Evolutionary conservation across 345 rosid species (phyloP), one percentile per base, ranked within the genome.

Genomic region (Salix koriyanagi): DNA sequence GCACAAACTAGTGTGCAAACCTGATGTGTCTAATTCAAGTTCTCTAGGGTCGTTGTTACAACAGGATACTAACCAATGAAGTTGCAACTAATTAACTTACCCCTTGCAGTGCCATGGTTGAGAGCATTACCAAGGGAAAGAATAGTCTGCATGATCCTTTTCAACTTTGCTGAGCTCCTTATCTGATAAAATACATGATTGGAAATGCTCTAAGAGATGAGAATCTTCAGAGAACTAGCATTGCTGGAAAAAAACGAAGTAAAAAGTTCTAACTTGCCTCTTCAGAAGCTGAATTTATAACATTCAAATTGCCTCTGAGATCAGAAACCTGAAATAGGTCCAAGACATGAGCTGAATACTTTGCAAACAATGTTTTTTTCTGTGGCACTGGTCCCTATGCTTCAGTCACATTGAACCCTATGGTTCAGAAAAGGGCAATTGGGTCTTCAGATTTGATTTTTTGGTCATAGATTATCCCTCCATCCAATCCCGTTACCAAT

Each of bases 51-150:
- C 26, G 46, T 41, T 58, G 32, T 1, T 16, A 66, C 28, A 26
- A 32, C 23, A 73, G 44, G 28, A 61, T 4, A 25, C 21, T 25
- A 28, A 44, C 52, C 11, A 75, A 71, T 25, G 54, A 65, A 52
- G 18, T 71, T 54, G 71, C 75, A 56, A 78, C 91, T 86, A 83
- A 46, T 14, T 46, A 1, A 46, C 52, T 58, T 58, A 93, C 97
- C 97, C 87, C 97, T 89, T 65, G 96, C 94, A 79, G 96, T 91
- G 78, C 97, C 97, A 25, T 88, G 92, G 88, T 93, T 93, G 88
- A 93, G 85, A 61, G 96, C 94, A 84, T 91, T 93, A 61, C 97
- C 97, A 86, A 93, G 77, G 71, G 92, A 91, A 74, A 93, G 97
- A 85, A 93, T 89, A 66, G 92, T 85, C 80, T 91, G 97, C 96